Conservation (phyloP, 2,329 filamentous ascomycete species). For the Cytospora piceicola region DNA sequence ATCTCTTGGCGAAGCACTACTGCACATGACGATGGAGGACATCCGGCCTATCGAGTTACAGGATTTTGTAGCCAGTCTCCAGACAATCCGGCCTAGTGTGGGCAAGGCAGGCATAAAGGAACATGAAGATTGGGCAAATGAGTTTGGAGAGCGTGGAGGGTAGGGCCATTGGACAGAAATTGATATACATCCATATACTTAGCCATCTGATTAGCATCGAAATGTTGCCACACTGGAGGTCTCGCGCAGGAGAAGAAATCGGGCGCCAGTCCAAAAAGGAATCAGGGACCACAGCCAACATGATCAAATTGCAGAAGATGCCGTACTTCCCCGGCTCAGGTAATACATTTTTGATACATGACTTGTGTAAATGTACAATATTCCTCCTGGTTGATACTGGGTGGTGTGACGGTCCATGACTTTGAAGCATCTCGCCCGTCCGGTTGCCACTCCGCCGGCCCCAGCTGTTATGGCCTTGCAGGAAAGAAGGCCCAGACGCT, state of each 20-base stretch:
- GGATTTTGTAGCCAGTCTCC: conserved; percentile 84
- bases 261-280: not conserved
- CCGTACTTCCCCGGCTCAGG: not conserved
- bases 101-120: conserved; percentile 81
- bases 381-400: not conserved
- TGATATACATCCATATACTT: not conserved
- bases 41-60: conserved; percentile 82
- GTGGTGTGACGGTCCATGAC: not conserved
- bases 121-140: conserved; percentile 91
- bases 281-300: not conserved
- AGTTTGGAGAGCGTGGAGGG: conserved; percentile 91
- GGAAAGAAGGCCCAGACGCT: not conserved
- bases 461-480: not conserved
- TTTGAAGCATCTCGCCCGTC: not conserved
- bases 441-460: not conserved
- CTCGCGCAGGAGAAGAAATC: not conserved
- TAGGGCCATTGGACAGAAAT: conserved; percentile 46
- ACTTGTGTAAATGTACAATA: conserved; percentile 10
- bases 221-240: not conserved
- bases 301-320: not conserved
- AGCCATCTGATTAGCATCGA: conserved; percentile 4
- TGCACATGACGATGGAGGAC: conserved; percentile 92
- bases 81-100: conserved; percentile 87
- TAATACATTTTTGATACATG: conserved; percentile 3
- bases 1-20: conserved; percentile 83